Evolutionary conservation across 495 filamentous ascomycete species (phyloP).

Genomic region (Penicillium desertorum): DNA sequence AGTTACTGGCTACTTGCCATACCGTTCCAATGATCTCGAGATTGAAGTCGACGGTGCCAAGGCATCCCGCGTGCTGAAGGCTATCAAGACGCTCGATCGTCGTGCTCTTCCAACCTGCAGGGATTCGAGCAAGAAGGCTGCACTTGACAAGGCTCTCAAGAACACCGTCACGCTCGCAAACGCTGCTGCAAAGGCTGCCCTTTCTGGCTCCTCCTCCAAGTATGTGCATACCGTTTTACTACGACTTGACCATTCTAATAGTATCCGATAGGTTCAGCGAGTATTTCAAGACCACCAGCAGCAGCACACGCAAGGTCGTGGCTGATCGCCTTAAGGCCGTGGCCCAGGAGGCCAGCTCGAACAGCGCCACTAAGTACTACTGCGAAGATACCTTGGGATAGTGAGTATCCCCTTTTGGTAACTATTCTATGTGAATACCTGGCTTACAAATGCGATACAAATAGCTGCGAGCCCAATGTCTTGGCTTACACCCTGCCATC

Average conservation of each 20-base stretch:
- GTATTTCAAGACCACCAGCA: constrained; percentile 61
- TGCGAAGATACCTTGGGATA: constrained; percentile 52
- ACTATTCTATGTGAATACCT: not conserved
- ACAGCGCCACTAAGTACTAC: constrained; percentile 49
- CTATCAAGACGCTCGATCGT: constrained; percentile 45
- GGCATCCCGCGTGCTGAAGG: constrained; percentile 48
- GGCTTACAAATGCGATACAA: not conserved
- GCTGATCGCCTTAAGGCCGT: constrained; percentile 51
- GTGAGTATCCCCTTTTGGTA: constrained; percentile 1
- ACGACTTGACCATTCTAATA: not conserved
- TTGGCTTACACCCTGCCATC: constrained; percentile 58
- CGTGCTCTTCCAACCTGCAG: constrained; percentile 54
- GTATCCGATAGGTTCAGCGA: constrained; percentile 40
- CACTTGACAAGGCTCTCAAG: constrained; percentile 46
- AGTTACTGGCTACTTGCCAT: constrained; percentile 27
- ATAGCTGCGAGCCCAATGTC: constrained; percentile 46
- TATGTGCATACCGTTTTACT: not conserved
- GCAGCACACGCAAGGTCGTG: constrained; percentile 46
- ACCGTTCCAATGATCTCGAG: constrained; percentile 27
- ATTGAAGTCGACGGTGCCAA: constrained; percentile 49
- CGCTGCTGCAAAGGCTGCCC: constrained; percentile 54
- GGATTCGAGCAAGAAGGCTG: constrained; percentile 40
- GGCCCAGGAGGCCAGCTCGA: constrained; percentile 50
- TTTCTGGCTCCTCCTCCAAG: constrained; percentile 48
- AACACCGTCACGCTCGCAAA: constrained; percentile 53